These are phyloP conservation scores for Cladosporium austrohemisphaericum DNA, from an alignment of 2,329 filamentous ascomycete species.

Conservation along the genomic window DNA sequence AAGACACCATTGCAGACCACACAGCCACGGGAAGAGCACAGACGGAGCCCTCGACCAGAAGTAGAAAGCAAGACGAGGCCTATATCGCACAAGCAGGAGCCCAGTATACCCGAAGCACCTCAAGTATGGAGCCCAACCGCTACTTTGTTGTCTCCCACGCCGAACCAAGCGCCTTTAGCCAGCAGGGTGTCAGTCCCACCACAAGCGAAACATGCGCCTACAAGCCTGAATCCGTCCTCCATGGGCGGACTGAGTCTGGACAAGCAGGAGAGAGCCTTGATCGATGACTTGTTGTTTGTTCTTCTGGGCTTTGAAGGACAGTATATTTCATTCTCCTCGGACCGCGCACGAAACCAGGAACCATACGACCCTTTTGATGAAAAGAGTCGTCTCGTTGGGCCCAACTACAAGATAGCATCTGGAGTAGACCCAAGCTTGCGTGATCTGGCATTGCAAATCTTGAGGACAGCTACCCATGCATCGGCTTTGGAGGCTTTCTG, in stretches of 20 bases:
- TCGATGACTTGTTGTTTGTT: constrained; percentile 88
- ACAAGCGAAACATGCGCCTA: constrained; percentile 63
- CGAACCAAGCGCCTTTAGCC: constrained; percentile 62
- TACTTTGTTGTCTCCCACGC: constrained; percentile 65
- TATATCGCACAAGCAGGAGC: neutral
- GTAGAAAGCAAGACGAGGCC: neutral
- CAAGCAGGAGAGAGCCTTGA: constrained; percentile 77
- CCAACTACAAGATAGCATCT: constrained; percentile 71
- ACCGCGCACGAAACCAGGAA: constrained; percentile 39
- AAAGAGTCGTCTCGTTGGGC: constrained; percentile 80
- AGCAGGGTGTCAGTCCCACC: constrained; percentile 61
- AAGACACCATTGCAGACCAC: constrained; percentile 8
- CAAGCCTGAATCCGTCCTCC: constrained; percentile 62
- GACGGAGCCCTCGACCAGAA: constrained; percentile 12
- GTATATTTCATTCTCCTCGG: constrained; percentile 73
- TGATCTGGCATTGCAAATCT: constrained; percentile 81
- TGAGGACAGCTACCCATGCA: constrained; percentile 93
- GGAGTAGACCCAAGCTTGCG: constrained; percentile 88
- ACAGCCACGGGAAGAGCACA: constrained; percentile 5
- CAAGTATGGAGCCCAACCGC: constrained; percentile 73
- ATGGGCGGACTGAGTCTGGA: constrained; percentile 71
- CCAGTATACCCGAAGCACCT: constrained; percentile 13
- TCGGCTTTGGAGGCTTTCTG: constrained; percentile 87
- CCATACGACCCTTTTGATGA: constrained; percentile 80
- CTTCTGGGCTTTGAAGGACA: constrained; percentile 99